A percentile compares a stretch with the other conserved stretches of the same genome.
Evolutionary conservation across 2,329 filamentous ascomycete species (phyloP).

Genomic region (Aspergillus luchuensis): DNA sequence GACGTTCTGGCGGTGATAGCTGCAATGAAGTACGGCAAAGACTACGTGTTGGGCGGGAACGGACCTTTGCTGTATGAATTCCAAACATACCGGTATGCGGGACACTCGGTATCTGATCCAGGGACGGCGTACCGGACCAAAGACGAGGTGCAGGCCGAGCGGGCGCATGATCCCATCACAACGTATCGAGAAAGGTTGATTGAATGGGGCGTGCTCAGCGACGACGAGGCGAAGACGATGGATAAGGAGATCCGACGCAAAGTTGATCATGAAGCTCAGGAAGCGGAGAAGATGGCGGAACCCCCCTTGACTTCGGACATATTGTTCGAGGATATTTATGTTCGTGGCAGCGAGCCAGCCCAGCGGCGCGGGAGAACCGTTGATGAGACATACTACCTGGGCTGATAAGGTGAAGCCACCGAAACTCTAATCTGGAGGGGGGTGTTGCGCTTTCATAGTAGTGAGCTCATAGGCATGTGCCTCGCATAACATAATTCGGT

Average conservation of each 20-base stretch:
- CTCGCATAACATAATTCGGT: neutral
- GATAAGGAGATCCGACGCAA: constrained; percentile 85
- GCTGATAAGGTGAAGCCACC: neutral
- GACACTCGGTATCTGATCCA: constrained; percentile 98
- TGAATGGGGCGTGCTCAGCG: constrained; percentile 83
- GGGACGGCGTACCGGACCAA: constrained; percentile 97
- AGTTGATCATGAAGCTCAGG: constrained; percentile 83
- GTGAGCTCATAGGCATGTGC: constrained; percentile 8
- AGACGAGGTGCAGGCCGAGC: constrained; percentile 96
- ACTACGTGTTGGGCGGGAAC: constrained; percentile 76
- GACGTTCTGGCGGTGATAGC: constrained; percentile 95
- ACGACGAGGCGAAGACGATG: constrained; percentile 89
- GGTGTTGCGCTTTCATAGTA: neutral
- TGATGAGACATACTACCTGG: constrained; percentile 83
- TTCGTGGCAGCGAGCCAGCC: constrained; percentile 76
- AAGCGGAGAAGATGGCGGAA: constrained; percentile 79
- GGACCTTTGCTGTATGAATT: constrained; percentile 94
- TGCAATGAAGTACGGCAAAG: constrained; percentile 85
- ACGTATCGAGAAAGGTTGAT: constrained; percentile 93
- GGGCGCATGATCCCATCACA: constrained; percentile 90
- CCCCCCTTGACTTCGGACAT: constrained; percentile 78
- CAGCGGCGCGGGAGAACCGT: constrained; percentile 81
- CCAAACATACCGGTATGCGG: constrained; percentile 96
- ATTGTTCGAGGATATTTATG: constrained; percentile 92
- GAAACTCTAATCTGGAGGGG: neutral